phyloP scores from a whole-genome alignment of 306 rosid genomes.

The Cyamopsis tetragonoloba region DNA sequence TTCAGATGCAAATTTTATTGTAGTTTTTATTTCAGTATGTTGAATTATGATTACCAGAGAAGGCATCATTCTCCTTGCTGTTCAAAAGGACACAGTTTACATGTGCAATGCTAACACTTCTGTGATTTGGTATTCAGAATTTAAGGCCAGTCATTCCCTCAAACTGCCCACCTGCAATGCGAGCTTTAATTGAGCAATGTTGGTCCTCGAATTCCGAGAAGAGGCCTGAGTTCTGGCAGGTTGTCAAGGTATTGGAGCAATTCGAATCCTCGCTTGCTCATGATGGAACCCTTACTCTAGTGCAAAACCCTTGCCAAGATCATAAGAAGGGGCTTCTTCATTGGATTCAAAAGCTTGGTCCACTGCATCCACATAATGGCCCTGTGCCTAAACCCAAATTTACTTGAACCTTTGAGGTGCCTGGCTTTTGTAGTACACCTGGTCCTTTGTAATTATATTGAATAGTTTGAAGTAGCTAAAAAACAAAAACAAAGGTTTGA shows the following conservation, averaged over 20 bases:
- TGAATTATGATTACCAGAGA: not conserved
- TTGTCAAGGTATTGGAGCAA: constrained; percentile 77
- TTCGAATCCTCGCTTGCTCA: constrained; percentile 64
- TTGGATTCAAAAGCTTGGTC: constrained; percentile 94
- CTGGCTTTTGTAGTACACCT: constrained; percentile 50
- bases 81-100: not conserved
- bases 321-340: constrained; percentile 84
- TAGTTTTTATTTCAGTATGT: not conserved
- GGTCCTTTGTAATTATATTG: constrained; percentile 64
- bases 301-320: constrained; percentile 55
- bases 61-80: not conserved
- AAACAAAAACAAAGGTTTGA: constrained; percentile 34
- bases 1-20: too few species aligned
- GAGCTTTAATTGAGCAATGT: constrained; percentile 82
- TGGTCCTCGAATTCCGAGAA: constrained; percentile 77
- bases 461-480: constrained; percentile 34
- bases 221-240: constrained; percentile 91
- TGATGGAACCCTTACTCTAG: constrained; percentile 64
- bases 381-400: constrained; percentile 81
- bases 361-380: constrained; percentile 40
- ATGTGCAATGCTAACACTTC: constrained; percentile 24
- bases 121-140: constrained; percentile 47
- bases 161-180: constrained; percentile 66
- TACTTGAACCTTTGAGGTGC: constrained; percentile 46
- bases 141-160: constrained; percentile 69